Conservation (phyloP, 2,329 filamentous ascomycete species). For the Pestalotiopsis sp. region DNA sequence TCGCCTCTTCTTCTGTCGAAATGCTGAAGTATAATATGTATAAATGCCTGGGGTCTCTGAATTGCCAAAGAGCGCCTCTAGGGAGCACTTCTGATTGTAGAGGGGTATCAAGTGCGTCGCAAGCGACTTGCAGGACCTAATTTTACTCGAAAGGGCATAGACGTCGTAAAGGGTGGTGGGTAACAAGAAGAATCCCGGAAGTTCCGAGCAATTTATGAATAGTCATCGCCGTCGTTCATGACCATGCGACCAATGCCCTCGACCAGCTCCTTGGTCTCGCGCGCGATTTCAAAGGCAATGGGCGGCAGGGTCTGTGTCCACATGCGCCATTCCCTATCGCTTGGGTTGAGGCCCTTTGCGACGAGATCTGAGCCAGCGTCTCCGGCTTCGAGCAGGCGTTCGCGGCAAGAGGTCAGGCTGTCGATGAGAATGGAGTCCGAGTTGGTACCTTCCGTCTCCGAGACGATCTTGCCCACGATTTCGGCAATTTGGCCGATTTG, state of each 20-base stretch:
- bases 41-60: constrained; percentile 3
- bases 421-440: constrained; percentile 55
- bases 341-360: constrained; percentile 51
- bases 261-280: constrained; percentile 78
- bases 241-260: constrained; percentile 45
- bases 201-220: constrained; percentile 39
- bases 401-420: constrained; percentile 64
- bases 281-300: constrained; percentile 84
- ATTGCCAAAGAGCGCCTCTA: neutral
- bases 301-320: constrained; percentile 76
- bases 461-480: constrained; percentile 72
- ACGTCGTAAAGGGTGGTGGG: constrained; percentile 4
- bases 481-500: constrained; percentile 72
- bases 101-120: constrained; percentile 7
- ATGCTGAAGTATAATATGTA: neutral
- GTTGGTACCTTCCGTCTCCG: constrained; percentile 63
- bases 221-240: constrained; percentile 45
- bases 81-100: constrained; percentile 1
- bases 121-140: constrained; percentile 4
- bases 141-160: constrained; percentile 8
- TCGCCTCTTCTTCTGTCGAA: neutral
- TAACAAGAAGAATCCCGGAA: neutral
- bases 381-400: constrained; percentile 66
- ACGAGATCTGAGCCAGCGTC: constrained; percentile 64
- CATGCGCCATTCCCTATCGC: constrained; percentile 59